These are phyloP conservation scores for Amyloporia xantha DNA, from an alignment of 768 basidiomycete genomes.

Conservation along the genomic window DNA sequence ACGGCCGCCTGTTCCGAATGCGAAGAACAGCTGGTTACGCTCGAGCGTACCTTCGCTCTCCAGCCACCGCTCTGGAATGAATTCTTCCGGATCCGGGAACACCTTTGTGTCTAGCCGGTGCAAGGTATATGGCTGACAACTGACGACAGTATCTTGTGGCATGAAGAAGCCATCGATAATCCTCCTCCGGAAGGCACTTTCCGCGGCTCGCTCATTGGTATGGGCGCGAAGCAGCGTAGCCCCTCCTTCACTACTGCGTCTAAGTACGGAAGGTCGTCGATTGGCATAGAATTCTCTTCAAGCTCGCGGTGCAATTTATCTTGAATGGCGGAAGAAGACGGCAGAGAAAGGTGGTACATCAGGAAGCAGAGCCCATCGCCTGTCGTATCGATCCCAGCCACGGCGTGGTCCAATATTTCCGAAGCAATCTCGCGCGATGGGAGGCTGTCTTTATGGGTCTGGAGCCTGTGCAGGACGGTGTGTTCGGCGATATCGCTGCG, in stretches of 20 bases:
- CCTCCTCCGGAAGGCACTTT: constrained; percentile 79
- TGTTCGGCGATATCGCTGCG: constrained; percentile 9
- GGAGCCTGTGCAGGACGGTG: constrained; percentile 17
- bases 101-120: constrained; percentile 67
- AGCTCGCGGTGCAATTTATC: constrained; percentile 15
- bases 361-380: constrained; percentile 21
- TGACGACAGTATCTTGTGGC: constrained; percentile 87
- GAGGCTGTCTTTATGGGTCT: constrained; percentile 1
- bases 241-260: constrained; percentile 92
- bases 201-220: constrained; percentile 93
- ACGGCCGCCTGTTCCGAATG: constrained; percentile 17
- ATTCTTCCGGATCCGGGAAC: constrained; percentile 80
- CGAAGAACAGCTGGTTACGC: constrained; percentile 93
- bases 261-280: constrained; percentile 90
- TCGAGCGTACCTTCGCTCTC: constrained; percentile 70
- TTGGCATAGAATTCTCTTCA: constrained; percentile 59
- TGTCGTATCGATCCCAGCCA: constrained; percentile 18
- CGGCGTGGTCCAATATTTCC: constrained; percentile 19
- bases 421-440: constrained; percentile 8
- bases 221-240: constrained; percentile 84
- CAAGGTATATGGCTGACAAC: constrained; percentile 88
- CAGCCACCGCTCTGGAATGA: constrained; percentile 90
- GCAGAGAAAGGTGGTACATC: constrained; percentile 18
- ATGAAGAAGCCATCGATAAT: constrained; percentile 84
- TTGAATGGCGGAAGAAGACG: constrained; percentile 10